Conservation (phyloP, 495 filamentous ascomycete species). For the Elasticomyces elasticus region DNA sequence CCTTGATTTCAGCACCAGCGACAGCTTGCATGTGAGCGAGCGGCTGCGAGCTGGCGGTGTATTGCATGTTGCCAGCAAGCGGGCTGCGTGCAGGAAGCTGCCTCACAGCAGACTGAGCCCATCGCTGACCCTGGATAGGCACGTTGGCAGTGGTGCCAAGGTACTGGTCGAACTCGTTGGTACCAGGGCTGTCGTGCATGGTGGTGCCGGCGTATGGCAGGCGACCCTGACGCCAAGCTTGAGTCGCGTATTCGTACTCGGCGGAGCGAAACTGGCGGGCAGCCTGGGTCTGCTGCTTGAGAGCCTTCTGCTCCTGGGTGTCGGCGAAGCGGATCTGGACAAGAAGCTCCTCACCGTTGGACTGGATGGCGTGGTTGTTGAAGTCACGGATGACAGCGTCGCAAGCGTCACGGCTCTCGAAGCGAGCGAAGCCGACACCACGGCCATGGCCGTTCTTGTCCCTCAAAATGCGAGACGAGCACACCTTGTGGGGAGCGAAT, state of each 20-base stretch:
- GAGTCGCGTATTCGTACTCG: slow-evolving; percentile 67
- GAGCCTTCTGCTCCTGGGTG: slow-evolving; percentile 86
- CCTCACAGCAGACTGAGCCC: slow-evolving; percentile 21
- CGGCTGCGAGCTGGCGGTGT: slow-evolving; percentile 3
- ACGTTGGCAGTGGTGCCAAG: slow-evolving; percentile 13
- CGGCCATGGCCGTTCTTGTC: slow-evolving; percentile 83
- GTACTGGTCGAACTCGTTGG: slow-evolving; percentile 22
- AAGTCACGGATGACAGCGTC: slow-evolving; percentile 76
- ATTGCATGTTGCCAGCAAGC: slow-evolving; percentile 4
- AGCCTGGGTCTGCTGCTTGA: slow-evolving; percentile 89
- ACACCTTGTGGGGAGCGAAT: slow-evolving; percentile 72
- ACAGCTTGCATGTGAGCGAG: slow-evolving; percentile 5
- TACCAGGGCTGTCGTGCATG: slow-evolving; percentile 5
- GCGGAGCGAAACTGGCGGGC: slow-evolving; percentile 86
- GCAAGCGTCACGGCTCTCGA: slow-evolving; percentile 77
- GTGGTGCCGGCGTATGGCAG: slow-evolving; percentile 8
- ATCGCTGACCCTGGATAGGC: slow-evolving; percentile 17
- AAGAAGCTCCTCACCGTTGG: slow-evolving; percentile 61
- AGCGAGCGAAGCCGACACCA: slow-evolving; percentile 94
- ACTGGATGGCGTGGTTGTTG: slow-evolving; percentile 54
- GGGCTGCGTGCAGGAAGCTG: slow-evolving; percentile 10
- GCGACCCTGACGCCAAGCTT: slow-evolving; percentile 16
- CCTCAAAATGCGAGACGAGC: slow-evolving; percentile 86
- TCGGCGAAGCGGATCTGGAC: slow-evolving; percentile 95
- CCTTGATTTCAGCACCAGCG: neutral